Conservation (phyloP, 768 basidiomycete species). For the Dendrothele bispora region DNA sequence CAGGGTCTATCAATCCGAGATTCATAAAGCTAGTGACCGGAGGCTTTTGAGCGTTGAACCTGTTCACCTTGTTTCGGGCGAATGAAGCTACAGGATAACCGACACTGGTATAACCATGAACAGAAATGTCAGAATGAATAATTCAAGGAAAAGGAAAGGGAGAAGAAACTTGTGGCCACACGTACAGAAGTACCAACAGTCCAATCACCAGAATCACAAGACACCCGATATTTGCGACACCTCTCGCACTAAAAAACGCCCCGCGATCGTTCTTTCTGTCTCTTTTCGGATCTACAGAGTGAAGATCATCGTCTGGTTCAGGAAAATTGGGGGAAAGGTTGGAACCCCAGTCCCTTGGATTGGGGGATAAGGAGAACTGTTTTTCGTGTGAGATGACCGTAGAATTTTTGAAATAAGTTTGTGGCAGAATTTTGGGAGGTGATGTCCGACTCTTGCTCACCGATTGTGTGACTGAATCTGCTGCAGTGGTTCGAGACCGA, state of each 20-base stretch:
- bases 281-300: conserved; percentile 59
- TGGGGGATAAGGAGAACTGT: conserved; percentile 10
- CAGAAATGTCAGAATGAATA: conserved; percentile 7
- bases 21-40: conserved; percentile 11
- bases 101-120: conserved; percentile 20
- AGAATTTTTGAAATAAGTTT: too few relatives aligned
- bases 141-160: neutral
- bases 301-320: conserved; percentile 64
- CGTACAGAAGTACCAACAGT: conserved; percentile 58
- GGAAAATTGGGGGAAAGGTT: neutral
- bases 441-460: too few relatives aligned
- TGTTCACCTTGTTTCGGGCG: too few relatives aligned
- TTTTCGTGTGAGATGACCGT: neutral
- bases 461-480: too few relatives aligned
- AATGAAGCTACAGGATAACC: conserved; percentile 37
- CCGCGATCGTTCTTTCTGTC: conserved; percentile 55
- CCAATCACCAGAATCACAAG: conserved; percentile 53
- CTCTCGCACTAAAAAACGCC: conserved; percentile 58
- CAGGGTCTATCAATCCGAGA: neutral
- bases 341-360: conserved; percentile 9
- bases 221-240: conserved; percentile 67
- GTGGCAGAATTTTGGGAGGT: too few relatives aligned
- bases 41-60: conserved; percentile 23
- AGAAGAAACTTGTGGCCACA: conserved; percentile 38
- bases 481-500: too few relatives aligned